Base-by-base conservation (phyloP, 805 yeast species). In the Wickerhamomyces xylosicus region DNA sequence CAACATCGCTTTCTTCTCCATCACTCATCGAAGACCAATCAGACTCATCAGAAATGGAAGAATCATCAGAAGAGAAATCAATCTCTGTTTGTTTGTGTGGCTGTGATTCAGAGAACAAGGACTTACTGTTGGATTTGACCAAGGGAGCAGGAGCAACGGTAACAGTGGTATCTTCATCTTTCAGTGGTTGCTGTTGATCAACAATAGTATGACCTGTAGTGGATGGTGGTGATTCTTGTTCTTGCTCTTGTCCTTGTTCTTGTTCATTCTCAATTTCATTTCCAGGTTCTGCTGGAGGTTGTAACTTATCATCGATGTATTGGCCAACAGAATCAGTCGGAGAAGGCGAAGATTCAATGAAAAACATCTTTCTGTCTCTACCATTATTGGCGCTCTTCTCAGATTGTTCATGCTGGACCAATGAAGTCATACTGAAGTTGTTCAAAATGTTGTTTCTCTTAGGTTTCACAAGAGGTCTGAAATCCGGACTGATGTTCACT, bases 11-110 rank as follows among this genome's bases (percentile, higher is more conserved):
- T 35, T 54, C 59, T 38, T 45, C 35, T 25, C 48, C 56, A 22
- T 64, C 68, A 10, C 57, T 48, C 2, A 54, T 59, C 19, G 66
- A 59, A 40, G 70, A 63, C 55, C 57, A 67, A 37, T 66, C 71
- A 17, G 67, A 61, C 38, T 62, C 70, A 32, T 66, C 67, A 14
- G 61, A 55, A 22, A 63, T 54, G 10, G 58, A 56, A 9, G 61
- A 66, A 36, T 62, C 67, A 38, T 62, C 67, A 2, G 67, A 62
- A 0, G 65, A 61, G 41, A 62, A 65, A 38, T 58, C 45, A 16
- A 50, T 37, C 29, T 46, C 49, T 16, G 44, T 6, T 16, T 3
- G n/a, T 33, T 29, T 32, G 6, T 20, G 14, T 11, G 14, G 17
- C 10, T 34, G 18, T 14, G 31, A 29, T 17, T 38, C 34, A 21